phyloP scores from a whole-genome alignment of 2,329 filamentous ascomycete species.

The Periconia sp. region DNA sequence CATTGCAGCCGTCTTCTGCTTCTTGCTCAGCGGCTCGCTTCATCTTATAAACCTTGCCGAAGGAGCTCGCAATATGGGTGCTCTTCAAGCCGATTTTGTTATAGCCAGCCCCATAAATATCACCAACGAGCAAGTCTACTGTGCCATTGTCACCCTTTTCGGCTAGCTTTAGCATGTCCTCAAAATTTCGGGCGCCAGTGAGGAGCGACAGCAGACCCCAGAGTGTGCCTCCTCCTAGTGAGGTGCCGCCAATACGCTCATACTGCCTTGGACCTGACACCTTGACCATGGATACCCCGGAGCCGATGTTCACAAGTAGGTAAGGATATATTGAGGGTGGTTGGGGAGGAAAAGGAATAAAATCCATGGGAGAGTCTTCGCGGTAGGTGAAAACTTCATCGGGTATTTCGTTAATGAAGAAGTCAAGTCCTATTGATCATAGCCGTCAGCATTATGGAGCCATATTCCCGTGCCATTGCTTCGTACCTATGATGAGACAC shows the following conservation, averaged over 20 bases:
- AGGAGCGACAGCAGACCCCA: conserved; percentile 93
- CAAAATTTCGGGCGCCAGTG: conserved; percentile 93
- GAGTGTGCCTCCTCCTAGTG: conserved; percentile 93
- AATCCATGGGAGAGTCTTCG: conserved; percentile 82
- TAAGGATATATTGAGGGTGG: conserved; percentile 80
- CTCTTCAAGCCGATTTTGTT: conserved; percentile 95
- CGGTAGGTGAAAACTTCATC: conserved; percentile 97
- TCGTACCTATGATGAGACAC: conserved; percentile 87
- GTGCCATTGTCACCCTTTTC: conserved; percentile 89
- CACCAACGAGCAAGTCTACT: conserved; percentile 95
- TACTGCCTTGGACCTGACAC: conserved; percentile 88
- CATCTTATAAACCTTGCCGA: conserved; percentile 95
- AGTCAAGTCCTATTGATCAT: conserved; percentile 75
- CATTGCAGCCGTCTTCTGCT: conserved; percentile 72
- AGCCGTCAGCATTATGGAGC: conserved; percentile 5
- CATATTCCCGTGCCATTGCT: neutral
- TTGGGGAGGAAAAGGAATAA: conserved; percentile 75
- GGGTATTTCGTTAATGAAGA: conserved; percentile 98
- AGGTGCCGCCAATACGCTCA: conserved; percentile 91
- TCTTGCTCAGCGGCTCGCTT: conserved; percentile 82
- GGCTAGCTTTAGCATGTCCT: conserved; percentile 94
- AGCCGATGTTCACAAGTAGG: conserved; percentile 96
- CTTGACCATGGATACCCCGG: conserved; percentile 95
- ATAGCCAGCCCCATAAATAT: conserved; percentile 97
- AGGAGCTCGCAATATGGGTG: conserved; percentile 92